Evolutionary conservation across 345 rosid genomes (phyloP), one percentile per base, ranked within the genome.

Genomic region (Capsella bursapastoris): DNA sequence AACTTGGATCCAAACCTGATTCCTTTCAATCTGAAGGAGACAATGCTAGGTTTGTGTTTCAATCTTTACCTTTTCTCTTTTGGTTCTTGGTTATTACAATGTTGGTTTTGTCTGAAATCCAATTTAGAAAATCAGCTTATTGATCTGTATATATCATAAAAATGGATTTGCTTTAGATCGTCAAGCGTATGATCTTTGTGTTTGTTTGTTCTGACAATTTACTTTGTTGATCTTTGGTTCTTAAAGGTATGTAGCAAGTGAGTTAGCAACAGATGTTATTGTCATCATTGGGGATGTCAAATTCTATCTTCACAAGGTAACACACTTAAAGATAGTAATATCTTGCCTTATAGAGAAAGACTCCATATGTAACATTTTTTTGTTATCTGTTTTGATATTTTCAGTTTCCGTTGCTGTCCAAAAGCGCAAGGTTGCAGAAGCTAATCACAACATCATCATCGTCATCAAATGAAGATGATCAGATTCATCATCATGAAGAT

Each of bases 1-100:
- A 90, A 84, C 94, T 90, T 85, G 97, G 97, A 72, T 88, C 94
- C 55, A 88, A 90, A 84, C 89, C 92, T 50, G 94, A 90, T 72
- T 83, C 84, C 0, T 90, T 90, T 79, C 97, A 84, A 78, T 69
- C 93, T 15, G 86, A 88, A 70, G 90, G 89, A 32, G 90, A 84
- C 65, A 83, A 77, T 71, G 79, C 81, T 66, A 86, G 97, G 97
- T 90, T 59, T 72, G 73, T 72, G 18, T 65, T 27, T 15, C 1
- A 41, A 31, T 47, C 60, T 28, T 57, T 15, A 29, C 13, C 31
- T 9, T 3, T 28, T 3, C 0, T 10, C 0, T 8, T 25, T 32
- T 53, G 2, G 51, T 35, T 47, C 29, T 43, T 64, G 53, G n/a
- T 73, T 56, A 44, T 34, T 13, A 29, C 25, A 63, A 8, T 29